Evolutionary conservation across 257 asterid species (phyloP), one percentile per base, ranked within the genome.

Genomic region (Solanum bulbocastanum): DNA sequence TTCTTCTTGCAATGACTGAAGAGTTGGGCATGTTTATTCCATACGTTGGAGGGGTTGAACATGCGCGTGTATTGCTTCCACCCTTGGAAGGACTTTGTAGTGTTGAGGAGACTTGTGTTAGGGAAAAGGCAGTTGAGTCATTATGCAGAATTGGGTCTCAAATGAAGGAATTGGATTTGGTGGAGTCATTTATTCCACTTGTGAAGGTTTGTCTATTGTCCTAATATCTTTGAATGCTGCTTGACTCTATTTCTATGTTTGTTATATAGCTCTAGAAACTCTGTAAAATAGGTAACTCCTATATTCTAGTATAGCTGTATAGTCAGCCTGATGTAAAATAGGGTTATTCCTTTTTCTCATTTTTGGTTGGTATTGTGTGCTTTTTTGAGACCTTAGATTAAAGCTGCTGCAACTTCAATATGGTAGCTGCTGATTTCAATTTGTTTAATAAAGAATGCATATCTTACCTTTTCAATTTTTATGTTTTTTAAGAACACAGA

Each of bases 1-100:
- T 91, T 71, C 92, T 93, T 46, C 94, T 92, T 37, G 91, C 93
- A 20, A 92, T 93, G 96, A 93, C 93, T 3, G 93, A 92, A 37
- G 95, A 91, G 83, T 87, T 92, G 90, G 96, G 94, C 35, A 89
- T 78, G 23, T 90, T 90, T 79, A 84, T 90, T 56, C 92, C 92
- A 13, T 90, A 84, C 3, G 95, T 92, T 81, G 95, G 95, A 9
- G 96, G 96, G 10, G 90, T 90, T 6, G 94, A 93, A 66, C 91
- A 93, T 39, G 96, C 94, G 0, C 83, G 60, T 87, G 95, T 91
- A 36, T 90, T 93, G 91, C 91, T 92, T 39, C 90, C 94, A 16
- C 96, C 96, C 27, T 65, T 93, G 82, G 96, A 93, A 90, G 89
- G 92, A 10, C 93, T 93, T 72, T 92, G 95, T 83, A 86, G 89